phyloP scores from a whole-genome alignment of 495 filamentous ascomycete species.

The Talaromyces liani region DNA sequence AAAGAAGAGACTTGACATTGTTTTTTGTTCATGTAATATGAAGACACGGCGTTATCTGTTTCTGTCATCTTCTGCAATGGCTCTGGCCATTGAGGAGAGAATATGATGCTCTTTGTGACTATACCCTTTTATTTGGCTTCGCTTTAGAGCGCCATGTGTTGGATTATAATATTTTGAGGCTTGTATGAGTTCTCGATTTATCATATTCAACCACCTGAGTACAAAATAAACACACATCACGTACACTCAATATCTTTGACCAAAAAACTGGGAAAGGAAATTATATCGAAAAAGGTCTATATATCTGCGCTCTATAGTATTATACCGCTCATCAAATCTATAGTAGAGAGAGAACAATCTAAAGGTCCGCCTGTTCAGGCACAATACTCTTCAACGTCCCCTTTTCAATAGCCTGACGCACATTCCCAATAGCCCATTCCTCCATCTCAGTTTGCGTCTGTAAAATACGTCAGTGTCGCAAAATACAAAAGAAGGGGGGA shows the following conservation, averaged over 20 bases:
- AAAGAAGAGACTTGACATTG: background rate
- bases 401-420: conserved; percentile 44
- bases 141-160: background rate
- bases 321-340: background rate
- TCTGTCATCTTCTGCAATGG: conserved; percentile 2
- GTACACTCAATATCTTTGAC: background rate
- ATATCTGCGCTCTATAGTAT: background rate
- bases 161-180: background rate
- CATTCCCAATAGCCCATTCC: conserved; percentile 55
- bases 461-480: background rate
- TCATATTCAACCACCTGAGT: background rate
- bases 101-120: background rate
- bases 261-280: background rate
- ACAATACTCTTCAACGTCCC: conserved; percentile 52
- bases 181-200: background rate
- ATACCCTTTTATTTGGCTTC: background rate
- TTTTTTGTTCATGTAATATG: background rate
- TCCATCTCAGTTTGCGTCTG: conserved; percentile 61
- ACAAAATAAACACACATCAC: background rate
- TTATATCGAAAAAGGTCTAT: background rate
- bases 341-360: background rate
- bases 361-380: conserved; percentile 49
- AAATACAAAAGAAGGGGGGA: background rate
- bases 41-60: conserved; percentile 4
- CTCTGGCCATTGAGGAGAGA: background rate